Evolutionary conservation across 495 filamentous ascomycete species (phyloP), one percentile per base, ranked within the genome.

Genomic region (Neurospora sublineolata): DNA sequence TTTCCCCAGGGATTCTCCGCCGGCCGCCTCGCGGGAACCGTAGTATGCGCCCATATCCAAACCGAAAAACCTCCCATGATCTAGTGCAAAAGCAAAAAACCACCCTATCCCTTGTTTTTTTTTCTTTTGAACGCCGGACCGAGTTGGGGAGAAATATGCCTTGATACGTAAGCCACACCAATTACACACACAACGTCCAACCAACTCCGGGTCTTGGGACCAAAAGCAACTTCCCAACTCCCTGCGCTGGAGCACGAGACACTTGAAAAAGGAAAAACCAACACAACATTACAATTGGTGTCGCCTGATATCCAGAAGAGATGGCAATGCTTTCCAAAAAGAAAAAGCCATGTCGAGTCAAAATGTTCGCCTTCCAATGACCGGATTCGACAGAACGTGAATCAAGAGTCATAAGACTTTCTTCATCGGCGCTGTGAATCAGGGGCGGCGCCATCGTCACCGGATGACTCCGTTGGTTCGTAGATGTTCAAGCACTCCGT

Each of bases 401-500:
- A 33, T 36, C 52, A 64, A 18, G 33, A 60, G 52, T 64, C 27
- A 64, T 18, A 16, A 33, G 46, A 58, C 46, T 58, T 58, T 7
- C 27, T 38, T 68, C 16, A 71, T n/a, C 69, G 69, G 23, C 30
- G 44, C 33, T 68, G 41, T 36, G 69, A 71, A 76, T 27, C 73
- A 67, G 8, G 72, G 77, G 20, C 70, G 72, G 12, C 71, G 20
- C 46, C 41, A 11, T 71, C 72, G 30, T 74, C 71, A n/a, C 78
- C 76, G 20, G 79, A 78, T 27, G 81, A 76, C 67, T 82, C 76
- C 36, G 79, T 76, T 39, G 79, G 52, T 18, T 84, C 83, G 74
- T 85, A 84, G 46, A 91, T 79, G 75, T 92, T 89, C 39, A 91
- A 80, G 73, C 89, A 92, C 81, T 89, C 87, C 33, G 79, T 82